Evolutionary conservation across 2,329 filamentous ascomycete species (phyloP).

Genomic region (Colletotrichum orbiculare): DNA sequence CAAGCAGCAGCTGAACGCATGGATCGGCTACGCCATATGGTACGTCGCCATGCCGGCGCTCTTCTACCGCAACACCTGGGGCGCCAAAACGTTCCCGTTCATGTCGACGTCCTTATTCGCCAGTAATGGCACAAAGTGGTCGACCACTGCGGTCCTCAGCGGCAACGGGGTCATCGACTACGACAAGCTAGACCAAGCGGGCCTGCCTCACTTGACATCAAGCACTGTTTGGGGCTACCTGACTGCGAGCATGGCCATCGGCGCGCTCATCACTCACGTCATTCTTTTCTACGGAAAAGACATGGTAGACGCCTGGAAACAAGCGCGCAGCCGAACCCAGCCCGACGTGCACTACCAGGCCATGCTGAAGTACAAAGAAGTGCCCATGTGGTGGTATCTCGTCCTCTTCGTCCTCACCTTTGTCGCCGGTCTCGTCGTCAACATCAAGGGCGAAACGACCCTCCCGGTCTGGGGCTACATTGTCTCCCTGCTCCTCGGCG

Average conservation of each 20-base stretch:
- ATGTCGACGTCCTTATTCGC: constrained; percentile 45
- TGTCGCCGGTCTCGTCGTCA: constrained; percentile 48
- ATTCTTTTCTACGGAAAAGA: constrained; percentile 38
- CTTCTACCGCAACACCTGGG: constrained; percentile 56
- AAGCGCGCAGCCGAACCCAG: constrained; percentile 37
- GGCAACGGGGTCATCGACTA: constrained; percentile 42
- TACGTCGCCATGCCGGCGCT: constrained; percentile 48
- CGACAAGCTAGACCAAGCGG: constrained; percentile 40
- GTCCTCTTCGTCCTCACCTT: constrained; percentile 46
- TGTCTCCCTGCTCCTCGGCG: constrained; percentile 45
- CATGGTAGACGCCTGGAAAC: constrained; percentile 37
- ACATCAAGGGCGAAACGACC: constrained; percentile 48
- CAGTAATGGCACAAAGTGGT: constrained; percentile 41
- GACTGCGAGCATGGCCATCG: constrained; percentile 45
- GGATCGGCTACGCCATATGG: constrained; percentile 51
- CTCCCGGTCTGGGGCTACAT: constrained; percentile 51
- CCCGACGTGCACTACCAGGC: constrained; percentile 54
- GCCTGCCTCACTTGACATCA: constrained; percentile 43
- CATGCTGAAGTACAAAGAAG: constrained; percentile 55
- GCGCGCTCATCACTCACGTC: constrained; percentile 39
- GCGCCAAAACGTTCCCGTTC: constrained; percentile 46
- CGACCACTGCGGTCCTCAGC: constrained; percentile 40
- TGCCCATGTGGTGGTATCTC: constrained; percentile 50
- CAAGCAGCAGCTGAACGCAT: constrained; percentile 49
- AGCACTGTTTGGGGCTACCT: constrained; percentile 43